Base-by-base conservation (phyloP, 1,284 basidiomycete genomes). In the Golubevia pallescens region DNA sequence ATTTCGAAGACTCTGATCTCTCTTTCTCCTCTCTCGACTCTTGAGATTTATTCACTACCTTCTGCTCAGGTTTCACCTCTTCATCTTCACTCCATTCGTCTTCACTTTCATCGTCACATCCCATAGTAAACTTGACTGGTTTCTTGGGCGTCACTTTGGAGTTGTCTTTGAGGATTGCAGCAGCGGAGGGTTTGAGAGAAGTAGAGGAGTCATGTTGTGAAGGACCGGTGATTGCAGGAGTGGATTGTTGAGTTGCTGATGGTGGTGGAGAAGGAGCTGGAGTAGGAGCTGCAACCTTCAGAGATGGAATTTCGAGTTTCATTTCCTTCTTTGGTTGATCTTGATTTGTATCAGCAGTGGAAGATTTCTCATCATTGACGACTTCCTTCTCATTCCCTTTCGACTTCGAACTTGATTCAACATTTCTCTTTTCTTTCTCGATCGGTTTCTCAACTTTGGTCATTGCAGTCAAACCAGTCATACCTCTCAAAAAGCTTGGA, bases 61-160 rank as follows among this genome's bases (percentile, higher is more conserved):
- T 57, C 67, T 14, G 60, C 65, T 28, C 63, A 62, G 48, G 65
- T 63, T 13, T 20, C 58, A 64, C 61, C 57, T 67, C 70, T 23
- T 75, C 69, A 55, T 75, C 78, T 48, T 80, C 78, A 62, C 42
- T 48, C 42, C 42, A 48, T 48, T 74, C 70, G 28, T 73, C 73
- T 2, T 77, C 78, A 19, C 73, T 74, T 8, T 64, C 70, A 57
- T 80, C 79, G 57, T 75, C 78, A 57, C 67, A 71, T 21, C 82
- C 82, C 68, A 81, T 80, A 42, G 69, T 82, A 57, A 85, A 85
- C 60, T 70, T 77, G 63, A 69, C 70, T 5, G 70, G 70, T 48
- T 63, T 63, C 62, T 63, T 63, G 55, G 62, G 28, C 4, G 61
- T 21, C 42, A 20, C 19, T 57, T 54, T n/a, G 48, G 16, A 13